Conservation (phyloP, 495 filamentous ascomycete genomes). For the Barbatosphaeria neglecta region DNA sequence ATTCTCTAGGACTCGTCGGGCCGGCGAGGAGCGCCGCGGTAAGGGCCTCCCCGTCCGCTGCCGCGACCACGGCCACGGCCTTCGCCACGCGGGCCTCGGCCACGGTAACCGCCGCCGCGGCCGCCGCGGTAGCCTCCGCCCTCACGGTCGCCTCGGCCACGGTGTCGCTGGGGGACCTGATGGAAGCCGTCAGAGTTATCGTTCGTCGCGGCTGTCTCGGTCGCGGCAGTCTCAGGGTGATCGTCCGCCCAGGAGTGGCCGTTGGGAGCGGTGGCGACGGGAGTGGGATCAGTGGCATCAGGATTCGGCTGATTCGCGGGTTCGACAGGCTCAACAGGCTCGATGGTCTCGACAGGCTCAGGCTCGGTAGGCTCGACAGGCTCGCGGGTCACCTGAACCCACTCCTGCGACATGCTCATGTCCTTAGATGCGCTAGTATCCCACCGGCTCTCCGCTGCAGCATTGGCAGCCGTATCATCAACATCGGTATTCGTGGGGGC, state of each 20-base stretch:
- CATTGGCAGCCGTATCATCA: constrained; percentile 51
- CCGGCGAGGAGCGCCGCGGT: constrained; percentile 12
- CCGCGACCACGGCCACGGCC: constrained; percentile 35
- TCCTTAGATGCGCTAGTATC: constrained; percentile 34
- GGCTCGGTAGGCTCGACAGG: constrained; percentile 70
- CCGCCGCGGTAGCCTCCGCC: constrained; percentile 33
- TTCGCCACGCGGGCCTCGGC: constrained; percentile 35
- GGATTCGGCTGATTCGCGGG: no score
- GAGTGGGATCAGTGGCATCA: constrained; percentile 47
- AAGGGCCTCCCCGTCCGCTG: constrained; percentile 3
- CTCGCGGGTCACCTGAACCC: constrained; percentile 60
- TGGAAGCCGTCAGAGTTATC: constrained; percentile 56
- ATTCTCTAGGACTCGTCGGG: constrained; percentile 26
- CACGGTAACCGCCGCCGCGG: constrained; percentile 42
- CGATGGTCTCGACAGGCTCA: constrained; percentile 55
- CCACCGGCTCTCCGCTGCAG: constrained; percentile 57
- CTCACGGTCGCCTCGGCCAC: constrained; percentile 39
- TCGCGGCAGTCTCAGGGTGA: constrained; percentile 34
- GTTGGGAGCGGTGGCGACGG: constrained; percentile 40
- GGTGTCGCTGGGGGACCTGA: constrained; percentile 47
- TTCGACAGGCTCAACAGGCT: constrained; percentile 59
- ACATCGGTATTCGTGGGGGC: constrained; percentile 43
- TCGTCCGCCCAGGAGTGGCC: constrained; percentile 62
- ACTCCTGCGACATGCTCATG: constrained; percentile 52
- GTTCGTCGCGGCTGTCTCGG: constrained; percentile 21